phyloP scores from a whole-genome alignment of 129 eudicot genomes.

The Helichrysum umbraculigerum region DNA sequence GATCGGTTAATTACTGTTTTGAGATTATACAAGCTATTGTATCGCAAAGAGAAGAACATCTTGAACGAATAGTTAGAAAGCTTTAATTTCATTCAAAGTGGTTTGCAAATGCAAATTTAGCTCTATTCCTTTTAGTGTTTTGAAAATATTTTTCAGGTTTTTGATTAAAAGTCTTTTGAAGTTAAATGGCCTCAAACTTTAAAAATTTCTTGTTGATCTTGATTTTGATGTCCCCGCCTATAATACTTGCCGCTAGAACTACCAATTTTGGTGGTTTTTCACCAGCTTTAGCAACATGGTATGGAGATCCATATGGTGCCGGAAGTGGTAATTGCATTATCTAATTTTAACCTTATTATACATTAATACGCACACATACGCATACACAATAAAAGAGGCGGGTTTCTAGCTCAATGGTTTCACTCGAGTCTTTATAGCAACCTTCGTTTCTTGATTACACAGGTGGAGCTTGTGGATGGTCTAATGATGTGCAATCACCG shows the following conservation, averaged over 20 bases:
- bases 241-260: conserved; percentile 7
- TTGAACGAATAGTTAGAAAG: background rate
- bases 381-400: background rate
- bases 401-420: background rate
- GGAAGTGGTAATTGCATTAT: conserved; percentile 42
- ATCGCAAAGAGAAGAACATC: background rate
- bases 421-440: conserved; percentile 1
- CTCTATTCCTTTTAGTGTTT: background rate
- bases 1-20: background rate
- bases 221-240: conserved; percentile 17
- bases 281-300: conserved; percentile 52
- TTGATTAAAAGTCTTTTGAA: background rate
- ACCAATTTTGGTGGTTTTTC: conserved; percentile 22
- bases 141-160: background rate
- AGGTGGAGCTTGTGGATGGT: conserved; percentile 57
- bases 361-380: background rate
- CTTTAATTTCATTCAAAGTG: background rate
- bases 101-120: background rate
- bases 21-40: background rate
- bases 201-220: conserved; percentile 13
- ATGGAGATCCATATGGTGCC: conserved; percentile 37
- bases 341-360: background rate
- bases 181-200: conserved; percentile 18
- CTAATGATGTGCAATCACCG: conserved; percentile 29
- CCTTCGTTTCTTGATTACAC: background rate